Evolutionary conservation across 2,329 filamentous ascomycete genomes (phyloP).

Genomic region (Fusarium mangiferae): DNA sequence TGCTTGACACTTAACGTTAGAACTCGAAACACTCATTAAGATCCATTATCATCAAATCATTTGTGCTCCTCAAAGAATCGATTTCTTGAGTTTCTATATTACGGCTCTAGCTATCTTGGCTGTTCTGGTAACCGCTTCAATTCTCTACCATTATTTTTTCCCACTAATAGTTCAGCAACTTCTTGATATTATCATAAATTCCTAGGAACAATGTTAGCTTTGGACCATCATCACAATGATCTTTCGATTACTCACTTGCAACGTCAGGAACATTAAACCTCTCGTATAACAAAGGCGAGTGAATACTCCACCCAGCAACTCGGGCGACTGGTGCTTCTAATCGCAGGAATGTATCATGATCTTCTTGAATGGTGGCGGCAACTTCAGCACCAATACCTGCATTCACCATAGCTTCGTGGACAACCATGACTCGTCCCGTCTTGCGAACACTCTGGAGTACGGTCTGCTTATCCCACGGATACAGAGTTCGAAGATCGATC

Average conservation of each 20-base stretch:
- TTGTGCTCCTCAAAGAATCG: not conserved
- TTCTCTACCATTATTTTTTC: not conserved
- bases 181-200: slow-evolving; percentile 77
- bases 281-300: slow-evolving; percentile 82
- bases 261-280: slow-evolving; percentile 86
- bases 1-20: not conserved
- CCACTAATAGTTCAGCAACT: slow-evolving; percentile 69
- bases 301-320: slow-evolving; percentile 90
- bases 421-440: slow-evolving; percentile 86
- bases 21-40: not conserved
- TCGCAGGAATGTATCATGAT: slow-evolving; percentile 77
- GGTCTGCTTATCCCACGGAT: slow-evolving; percentile 88
- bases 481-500: slow-evolving; percentile 88
- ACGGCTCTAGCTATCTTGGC: not conserved
- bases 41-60: not conserved
- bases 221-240: not conserved
- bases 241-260: slow-evolving; percentile 71
- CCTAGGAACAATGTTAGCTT: slow-evolving; percentile 55
- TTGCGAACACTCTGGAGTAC: slow-evolving; percentile 86
- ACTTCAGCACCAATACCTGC: slow-evolving; percentile 90
- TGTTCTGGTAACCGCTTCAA: not conserved
- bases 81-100: not conserved
- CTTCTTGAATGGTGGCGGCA: slow-evolving; percentile 87
- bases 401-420: slow-evolving; percentile 93
- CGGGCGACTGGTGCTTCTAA: slow-evolving; percentile 87